Evolutionary conservation across 1,284 basidiomycete species (phyloP).

Genomic region (Pascua sp.): DNA sequence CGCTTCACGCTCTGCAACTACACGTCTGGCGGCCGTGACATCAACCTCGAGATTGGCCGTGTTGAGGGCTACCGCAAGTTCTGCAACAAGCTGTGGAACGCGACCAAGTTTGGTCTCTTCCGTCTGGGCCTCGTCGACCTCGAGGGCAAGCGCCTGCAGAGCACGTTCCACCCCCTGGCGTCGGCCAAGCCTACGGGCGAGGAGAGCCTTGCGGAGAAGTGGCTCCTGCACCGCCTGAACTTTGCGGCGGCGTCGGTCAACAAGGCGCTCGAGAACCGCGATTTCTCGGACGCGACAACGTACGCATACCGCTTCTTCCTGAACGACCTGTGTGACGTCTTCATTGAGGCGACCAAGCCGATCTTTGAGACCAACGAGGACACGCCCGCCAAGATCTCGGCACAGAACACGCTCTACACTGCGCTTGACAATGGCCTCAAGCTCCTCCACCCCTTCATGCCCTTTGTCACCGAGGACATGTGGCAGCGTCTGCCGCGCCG

Average conservation of each 20-base stretch:
- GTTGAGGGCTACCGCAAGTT: constrained; percentile 99
- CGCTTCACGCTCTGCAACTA: constrained; percentile 95
- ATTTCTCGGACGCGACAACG: constrained; percentile 88
- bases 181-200: constrained; percentile 74
- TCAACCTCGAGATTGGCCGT: constrained; percentile 91
- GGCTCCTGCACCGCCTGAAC: constrained; percentile 95
- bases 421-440: constrained; percentile 87
- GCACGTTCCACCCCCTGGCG: constrained; percentile 69
- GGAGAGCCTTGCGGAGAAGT: constrained; percentile 88
- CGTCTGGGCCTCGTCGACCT: constrained; percentile 65
- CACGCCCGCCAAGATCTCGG: constrained; percentile 64
- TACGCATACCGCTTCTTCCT: constrained; percentile 93
- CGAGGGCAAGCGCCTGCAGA: constrained; percentile 47
- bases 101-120: constrained; percentile 96
- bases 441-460: constrained; percentile 97
- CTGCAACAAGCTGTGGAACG: constrained; percentile 99
- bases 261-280: constrained; percentile 69
- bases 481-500: constrained; percentile 94
- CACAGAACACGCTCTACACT: constrained; percentile 94
- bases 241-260: constrained; percentile 74
- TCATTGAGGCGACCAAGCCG: constrained; percentile 98
- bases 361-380: constrained; percentile 78
- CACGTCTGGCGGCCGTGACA: constrained; percentile 80
- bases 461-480: constrained; percentile 96
- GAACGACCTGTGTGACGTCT: constrained; percentile 97